These are phyloP conservation scores for Lagerstroemia speciosa DNA, from an alignment of 345 rosid genomes.

Conservation along the genomic window DNA sequence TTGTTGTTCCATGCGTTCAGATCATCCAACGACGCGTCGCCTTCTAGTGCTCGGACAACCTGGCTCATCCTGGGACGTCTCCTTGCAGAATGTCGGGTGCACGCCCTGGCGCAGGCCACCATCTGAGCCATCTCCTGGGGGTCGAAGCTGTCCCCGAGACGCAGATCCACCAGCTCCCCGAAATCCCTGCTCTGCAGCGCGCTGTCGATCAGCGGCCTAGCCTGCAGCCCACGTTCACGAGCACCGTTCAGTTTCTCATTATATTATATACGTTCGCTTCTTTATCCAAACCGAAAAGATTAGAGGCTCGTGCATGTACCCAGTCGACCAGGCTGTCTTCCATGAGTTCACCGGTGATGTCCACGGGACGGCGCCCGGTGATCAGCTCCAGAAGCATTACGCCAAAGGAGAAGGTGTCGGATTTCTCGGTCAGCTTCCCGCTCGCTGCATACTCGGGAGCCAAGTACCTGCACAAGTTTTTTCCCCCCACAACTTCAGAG, in stretches of 20 bases:
- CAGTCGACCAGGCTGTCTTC: slow-evolving; percentile 9
- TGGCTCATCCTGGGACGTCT: slow-evolving; percentile 1
- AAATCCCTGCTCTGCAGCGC: not conserved
- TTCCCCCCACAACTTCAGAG: not conserved
- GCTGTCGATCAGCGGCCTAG: not conserved
- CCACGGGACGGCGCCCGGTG: slow-evolving; percentile 4
- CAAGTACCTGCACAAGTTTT: not conserved
- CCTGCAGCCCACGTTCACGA: not conserved
- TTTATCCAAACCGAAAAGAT: not conserved
- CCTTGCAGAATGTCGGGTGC: not conserved
- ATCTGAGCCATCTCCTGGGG: slow-evolving; percentile 1
- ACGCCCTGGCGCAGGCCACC: slow-evolving; percentile 1
- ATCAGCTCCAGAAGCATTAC: slow-evolving; percentile 8
- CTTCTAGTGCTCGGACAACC: slow-evolving; percentile 3
- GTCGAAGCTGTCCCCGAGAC: not conserved
- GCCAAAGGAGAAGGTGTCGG: slow-evolving; percentile 7
- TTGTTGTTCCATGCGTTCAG: slow-evolving; percentile 8
- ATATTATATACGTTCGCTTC: too few relatives aligned
- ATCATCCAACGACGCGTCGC: slow-evolving; percentile 13
- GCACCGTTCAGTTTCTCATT: not conserved
- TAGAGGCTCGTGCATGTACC: not conserved
- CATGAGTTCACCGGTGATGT: not conserved
- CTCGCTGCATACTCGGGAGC: slow-evolving; percentile 11
- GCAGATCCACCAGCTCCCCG: not conserved
- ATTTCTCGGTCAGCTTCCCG: slow-evolving; percentile 9